Conservation (phyloP, 441 rosid species). For the Gossypium davidsonii region DNA sequence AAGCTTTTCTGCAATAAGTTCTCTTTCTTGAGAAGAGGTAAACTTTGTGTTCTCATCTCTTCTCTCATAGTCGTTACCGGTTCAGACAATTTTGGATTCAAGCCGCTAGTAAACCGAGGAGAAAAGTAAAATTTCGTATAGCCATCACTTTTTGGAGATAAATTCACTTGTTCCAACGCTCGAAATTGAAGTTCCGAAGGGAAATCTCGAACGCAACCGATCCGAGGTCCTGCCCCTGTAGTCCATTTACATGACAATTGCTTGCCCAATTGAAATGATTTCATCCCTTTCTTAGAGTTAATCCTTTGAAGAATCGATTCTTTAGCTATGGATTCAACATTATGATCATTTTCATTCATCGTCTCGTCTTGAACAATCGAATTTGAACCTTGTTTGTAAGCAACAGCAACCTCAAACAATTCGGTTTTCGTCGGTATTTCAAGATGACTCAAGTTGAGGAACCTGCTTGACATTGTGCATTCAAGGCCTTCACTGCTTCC, state of each 20-base stretch:
- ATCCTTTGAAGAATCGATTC: slow-evolving; percentile 70
- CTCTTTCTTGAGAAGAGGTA: slow-evolving; percentile 6
- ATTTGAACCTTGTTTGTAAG: slow-evolving; percentile 13
- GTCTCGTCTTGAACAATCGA: slow-evolving; percentile 21
- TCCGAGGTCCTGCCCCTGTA: slow-evolving; percentile 99
- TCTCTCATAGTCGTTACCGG: slow-evolving; percentile 6
- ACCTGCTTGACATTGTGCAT: slow-evolving; percentile 20
- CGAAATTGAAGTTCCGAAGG: slow-evolving; percentile 75
- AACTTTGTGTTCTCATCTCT: slow-evolving; percentile 16
- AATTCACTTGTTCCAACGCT: slow-evolving; percentile 68
- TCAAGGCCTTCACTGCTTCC: slow-evolving; percentile 14
- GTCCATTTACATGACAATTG: slow-evolving; percentile 86
- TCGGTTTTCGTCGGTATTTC: slow-evolving; percentile 38
- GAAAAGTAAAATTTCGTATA: slow-evolving; percentile 29
- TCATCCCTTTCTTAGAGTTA: slow-evolving; percentile 56
- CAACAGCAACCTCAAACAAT: slow-evolving; percentile 16
- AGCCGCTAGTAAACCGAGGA: neutral
- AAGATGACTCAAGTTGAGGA: slow-evolving; percentile 27
- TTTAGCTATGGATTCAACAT: slow-evolving; percentile 28
- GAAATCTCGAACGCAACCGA: slow-evolving; percentile 86
- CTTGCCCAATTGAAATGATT: slow-evolving; percentile 67
- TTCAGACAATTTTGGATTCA: slow-evolving; percentile 18
- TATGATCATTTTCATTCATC: slow-evolving; percentile 30
- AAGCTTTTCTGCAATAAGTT: slow-evolving; percentile 17
- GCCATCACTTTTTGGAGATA: slow-evolving; percentile 60